Conservation (phyloP, 495 filamentous ascomycete species). For the Trichoderma reesei region DNA sequence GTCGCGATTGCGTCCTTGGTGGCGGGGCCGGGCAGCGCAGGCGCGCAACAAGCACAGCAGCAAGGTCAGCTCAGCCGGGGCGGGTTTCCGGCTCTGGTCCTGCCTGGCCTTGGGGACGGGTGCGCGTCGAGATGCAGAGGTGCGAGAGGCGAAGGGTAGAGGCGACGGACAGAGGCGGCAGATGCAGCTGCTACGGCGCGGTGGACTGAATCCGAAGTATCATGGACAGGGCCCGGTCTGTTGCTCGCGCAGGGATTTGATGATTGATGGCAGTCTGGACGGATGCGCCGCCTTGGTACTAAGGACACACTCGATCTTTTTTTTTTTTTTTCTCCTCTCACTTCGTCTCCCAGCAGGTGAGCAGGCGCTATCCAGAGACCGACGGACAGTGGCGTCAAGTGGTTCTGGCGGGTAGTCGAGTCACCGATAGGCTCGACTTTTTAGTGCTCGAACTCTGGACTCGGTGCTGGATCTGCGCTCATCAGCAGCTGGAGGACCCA, state of each 20-base stretch:
- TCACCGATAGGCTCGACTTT: background rate
- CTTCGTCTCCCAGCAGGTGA: background rate
- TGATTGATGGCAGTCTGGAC: background rate
- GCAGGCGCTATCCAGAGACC: background rate
- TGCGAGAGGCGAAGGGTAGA: too few relatives aligned
- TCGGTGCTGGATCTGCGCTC: too few relatives aligned
- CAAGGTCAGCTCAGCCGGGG: background rate
- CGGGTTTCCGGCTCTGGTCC: background rate
- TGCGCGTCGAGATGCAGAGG: too few relatives aligned
- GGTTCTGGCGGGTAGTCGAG: background rate
- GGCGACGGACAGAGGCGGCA: background rate
- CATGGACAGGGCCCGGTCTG: too few relatives aligned
- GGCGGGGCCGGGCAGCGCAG: background rate
- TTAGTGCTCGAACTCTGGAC: too few relatives aligned
- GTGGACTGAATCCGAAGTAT: background rate
- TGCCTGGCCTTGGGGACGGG: too few relatives aligned
- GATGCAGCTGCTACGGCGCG: background rate
- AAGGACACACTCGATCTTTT: constrained; percentile 9
- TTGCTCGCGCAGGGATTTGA: constrained; percentile 8
- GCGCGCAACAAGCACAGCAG: background rate
- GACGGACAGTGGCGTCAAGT: background rate
- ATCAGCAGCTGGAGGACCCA: too few relatives aligned
- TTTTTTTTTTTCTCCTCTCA: background rate
- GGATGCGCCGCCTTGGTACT: constrained; percentile 7
- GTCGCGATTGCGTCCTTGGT: constrained; percentile 8